Evolutionary conservation across 1,139 yeast species (phyloP).

Genomic region (Waltiozyma sp.): DNA sequence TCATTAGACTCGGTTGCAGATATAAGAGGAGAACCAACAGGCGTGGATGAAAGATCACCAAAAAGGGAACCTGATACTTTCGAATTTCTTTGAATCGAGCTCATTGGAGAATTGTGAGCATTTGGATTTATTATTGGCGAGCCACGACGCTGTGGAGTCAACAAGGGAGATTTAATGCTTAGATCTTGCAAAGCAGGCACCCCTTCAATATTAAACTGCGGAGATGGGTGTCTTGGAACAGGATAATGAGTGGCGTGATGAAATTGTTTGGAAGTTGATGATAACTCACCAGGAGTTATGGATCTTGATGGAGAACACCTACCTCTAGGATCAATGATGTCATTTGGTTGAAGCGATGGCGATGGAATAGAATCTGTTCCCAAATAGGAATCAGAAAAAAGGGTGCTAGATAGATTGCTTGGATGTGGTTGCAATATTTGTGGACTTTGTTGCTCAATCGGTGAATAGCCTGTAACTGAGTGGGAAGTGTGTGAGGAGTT

Average conservation of each 20-base stretch:
- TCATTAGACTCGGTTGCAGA: conserved; percentile 16
- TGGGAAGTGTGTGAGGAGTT: neutral
- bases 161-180: conserved; percentile 15
- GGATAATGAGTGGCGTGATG: neutral
- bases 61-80: conserved; percentile 13
- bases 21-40: conserved; percentile 33
- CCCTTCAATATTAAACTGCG: conserved; percentile 3
- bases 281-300: conserved; percentile 26
- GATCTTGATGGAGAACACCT: conserved; percentile 27
- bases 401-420: conserved; percentile 18
- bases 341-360: conserved; percentile 5
- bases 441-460: neutral
- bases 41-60: conserved; percentile 24
- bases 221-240: neutral
- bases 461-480: neutral
- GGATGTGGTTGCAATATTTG: conserved; percentile 7
- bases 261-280: conserved; percentile 4
- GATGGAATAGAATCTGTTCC: conserved; percentile 24
- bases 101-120: conserved; percentile 34
- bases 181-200: conserved; percentile 11
- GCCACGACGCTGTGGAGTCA: conserved; percentile 41
- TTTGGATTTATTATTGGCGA: conserved; percentile 35
- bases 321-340: conserved; percentile 10
- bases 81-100: conserved; percentile 45
- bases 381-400: conserved; percentile 32